phyloP scores from a whole-genome alignment of 805 yeast species.

The Kodamaea nitidulidarum region DNA sequence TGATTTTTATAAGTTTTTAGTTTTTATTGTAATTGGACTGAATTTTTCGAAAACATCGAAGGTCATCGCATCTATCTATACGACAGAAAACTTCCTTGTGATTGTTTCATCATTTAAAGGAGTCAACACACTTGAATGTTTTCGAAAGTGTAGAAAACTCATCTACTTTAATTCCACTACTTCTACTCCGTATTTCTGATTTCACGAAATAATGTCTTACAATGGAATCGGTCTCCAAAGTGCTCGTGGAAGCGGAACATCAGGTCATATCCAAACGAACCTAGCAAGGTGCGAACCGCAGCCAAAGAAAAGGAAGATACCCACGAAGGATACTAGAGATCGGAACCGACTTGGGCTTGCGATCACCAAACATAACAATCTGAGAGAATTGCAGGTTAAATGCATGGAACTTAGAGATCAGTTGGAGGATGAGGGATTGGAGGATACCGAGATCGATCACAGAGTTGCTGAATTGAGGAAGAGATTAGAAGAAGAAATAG shows the following conservation, averaged over 20 bases:
- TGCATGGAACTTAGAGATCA: conserved; percentile 50
- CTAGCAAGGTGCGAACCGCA: conserved; percentile 17
- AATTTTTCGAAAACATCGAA: no score
- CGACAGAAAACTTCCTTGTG: no score
- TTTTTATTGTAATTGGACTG: no score
- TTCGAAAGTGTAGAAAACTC: no score
- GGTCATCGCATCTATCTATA: no score
- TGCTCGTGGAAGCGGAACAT: conserved; percentile 60
- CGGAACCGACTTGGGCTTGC: neutral
- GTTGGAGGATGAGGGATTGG: conserved; percentile 45
- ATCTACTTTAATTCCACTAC: no score
- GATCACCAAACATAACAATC: conserved; percentile 3
- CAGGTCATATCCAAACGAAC: conserved; percentile 55
- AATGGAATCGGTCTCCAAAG: conserved; percentile 56
- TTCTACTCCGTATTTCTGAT: neutral
- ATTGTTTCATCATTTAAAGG: no score
- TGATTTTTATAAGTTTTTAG: no score
- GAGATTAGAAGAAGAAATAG: conserved; percentile 11
- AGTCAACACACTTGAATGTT: no score
- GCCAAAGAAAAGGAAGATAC: conserved; percentile 17
- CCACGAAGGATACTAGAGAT: neutral
- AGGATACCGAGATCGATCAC: conserved; percentile 26
- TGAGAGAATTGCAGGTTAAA: conserved; percentile 19
- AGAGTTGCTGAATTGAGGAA: conserved; percentile 19
- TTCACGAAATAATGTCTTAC: conserved; percentile 40